A percentile compares a stretch with the other conserved stretches of the same genome.
Evolutionary conservation across 441 rosid species (phyloP).

Genomic region (Populus hybrid): DNA sequence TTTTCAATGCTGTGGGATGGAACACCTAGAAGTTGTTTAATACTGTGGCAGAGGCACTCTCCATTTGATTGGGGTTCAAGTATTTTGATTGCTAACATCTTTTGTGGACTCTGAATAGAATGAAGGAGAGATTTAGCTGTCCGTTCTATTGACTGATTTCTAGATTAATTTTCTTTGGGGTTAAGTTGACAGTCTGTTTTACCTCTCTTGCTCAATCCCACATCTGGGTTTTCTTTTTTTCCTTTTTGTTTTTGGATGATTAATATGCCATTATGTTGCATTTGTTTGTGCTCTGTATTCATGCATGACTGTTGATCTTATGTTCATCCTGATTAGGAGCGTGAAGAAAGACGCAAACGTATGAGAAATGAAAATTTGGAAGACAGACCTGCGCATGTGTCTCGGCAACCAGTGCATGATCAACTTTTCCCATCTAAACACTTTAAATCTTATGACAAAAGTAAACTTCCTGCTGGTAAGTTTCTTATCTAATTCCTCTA

Average conservation of each 20-base stretch:
- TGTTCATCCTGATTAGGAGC: constrained; percentile 52
- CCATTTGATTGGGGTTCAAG: not conserved
- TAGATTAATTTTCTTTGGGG: not conserved
- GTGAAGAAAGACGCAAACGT: constrained; percentile 87
- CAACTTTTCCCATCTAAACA: constrained; percentile 49
- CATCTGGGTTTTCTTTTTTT: not conserved
- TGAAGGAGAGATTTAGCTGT: not conserved
- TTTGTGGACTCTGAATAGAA: not conserved
- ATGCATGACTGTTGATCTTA: constrained; percentile 6
- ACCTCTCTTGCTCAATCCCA: not conserved
- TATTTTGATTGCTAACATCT: not conserved
- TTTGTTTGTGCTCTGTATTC: constrained; percentile 4
- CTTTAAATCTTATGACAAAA: constrained; percentile 55
- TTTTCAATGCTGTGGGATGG: not conserved
- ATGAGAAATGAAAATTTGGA: constrained; percentile 62
- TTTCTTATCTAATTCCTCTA: constrained; percentile 14
- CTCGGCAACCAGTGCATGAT: constrained; percentile 53
- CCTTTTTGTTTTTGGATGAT: not conserved
- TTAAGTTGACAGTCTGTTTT: not conserved
- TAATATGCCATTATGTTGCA: not conserved
- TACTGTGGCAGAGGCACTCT: not conserved
- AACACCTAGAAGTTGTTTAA: not conserved
- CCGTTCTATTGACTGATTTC: not conserved
- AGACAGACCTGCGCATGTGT: constrained; percentile 49
- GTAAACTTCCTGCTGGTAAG: constrained; percentile 86